Evolutionary conservation across 202 grass and related monocot species (phyloP).

Genomic region (Carex sylvatica): DNA sequence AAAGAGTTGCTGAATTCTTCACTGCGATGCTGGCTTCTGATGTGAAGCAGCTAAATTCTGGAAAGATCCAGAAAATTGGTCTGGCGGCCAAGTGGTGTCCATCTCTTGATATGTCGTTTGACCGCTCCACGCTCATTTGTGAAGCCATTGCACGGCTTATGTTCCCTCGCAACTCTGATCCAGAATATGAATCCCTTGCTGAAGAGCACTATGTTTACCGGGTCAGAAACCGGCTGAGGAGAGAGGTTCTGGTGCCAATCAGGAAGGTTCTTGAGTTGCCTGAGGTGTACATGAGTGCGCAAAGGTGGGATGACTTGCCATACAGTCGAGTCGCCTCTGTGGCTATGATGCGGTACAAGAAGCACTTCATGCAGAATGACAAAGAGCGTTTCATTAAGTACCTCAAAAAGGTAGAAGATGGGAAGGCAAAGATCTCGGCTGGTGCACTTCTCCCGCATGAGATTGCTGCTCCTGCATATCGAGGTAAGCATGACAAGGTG

Average conservation of each 20-base stretch:
- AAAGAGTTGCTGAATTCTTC: conserved; percentile 37
- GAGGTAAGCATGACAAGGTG: conserved; percentile 25
- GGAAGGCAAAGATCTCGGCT: conserved; percentile 57
- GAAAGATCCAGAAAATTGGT: conserved; percentile 21
- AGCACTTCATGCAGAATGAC: conserved; percentile 51
- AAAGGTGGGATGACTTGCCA: conserved; percentile 33
- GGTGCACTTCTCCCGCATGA: conserved; percentile 72
- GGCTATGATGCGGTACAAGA: conserved; percentile 77
- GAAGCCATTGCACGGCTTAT: conserved; percentile 32
- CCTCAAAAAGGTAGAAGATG: conserved; percentile 48
- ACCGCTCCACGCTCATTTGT: conserved; percentile 24
- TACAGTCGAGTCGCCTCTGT: conserved; percentile 62
- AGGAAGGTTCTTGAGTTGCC: conserved; percentile 44
- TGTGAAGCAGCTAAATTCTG: conserved; percentile 9
- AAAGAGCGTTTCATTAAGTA: conserved; percentile 52
- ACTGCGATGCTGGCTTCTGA: conserved; percentile 31
- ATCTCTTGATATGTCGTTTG: conserved; percentile 22
- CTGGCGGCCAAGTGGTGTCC: conserved; percentile 35
- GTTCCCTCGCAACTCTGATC: conserved; percentile 26
- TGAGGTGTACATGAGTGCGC: conserved; percentile 54
- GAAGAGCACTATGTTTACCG: conserved; percentile 34
- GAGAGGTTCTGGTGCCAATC: conserved; percentile 42
- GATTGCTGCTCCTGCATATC: conserved; percentile 33
- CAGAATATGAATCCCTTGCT: conserved; percentile 23
- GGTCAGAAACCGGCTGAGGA: conserved; percentile 4